Base-by-base conservation (phyloP, 2,329 filamentous ascomycete genomes). In the Nemania bipapillata region DNA sequence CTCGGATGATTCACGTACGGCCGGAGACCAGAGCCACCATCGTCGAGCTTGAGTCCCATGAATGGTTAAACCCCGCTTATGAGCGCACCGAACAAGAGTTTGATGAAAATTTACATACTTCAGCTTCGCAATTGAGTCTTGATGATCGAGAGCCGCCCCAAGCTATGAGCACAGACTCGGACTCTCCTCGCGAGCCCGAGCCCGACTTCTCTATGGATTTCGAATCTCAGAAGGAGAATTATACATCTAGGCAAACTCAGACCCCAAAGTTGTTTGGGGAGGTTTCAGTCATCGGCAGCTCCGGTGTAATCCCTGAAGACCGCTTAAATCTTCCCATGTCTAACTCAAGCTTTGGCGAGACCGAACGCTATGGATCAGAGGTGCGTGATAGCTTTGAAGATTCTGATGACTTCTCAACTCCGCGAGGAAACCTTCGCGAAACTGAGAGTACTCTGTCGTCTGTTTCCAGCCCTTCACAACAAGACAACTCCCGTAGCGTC, bases 211-310 rank as follows among this genome's bases (percentile, higher is more conserved):
- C 83, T 0, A 79, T 81, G 72, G 80, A 81, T 70, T 92, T 92
- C 72, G 91, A 93, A 68, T 93, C 91, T 4, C 92, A 94, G 77
- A 93, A 93, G 75, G 92, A 94, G 78, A 94, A 92, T 7, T 86
- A 88, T 57, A 91, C 91, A 79, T 88, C 91, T 54, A 89, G 89
- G 81, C 89, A 78, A 49, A 73, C 74, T 12, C 80, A 79, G 17
- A 56, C 11, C 4, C 79, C 77, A 2, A 82, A 82, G 9, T 77
- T 89, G 1, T 89, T 88, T 74, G 87, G 87, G 2, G 87, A 89
- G 69, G 84, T 89, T 20, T 89, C 86, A 4, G 86, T 83, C 0
- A 78, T 88, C 20, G 85, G 85, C 12, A 87, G 84, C 74, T 86
- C 85, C 7, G 86, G 85, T 5, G 84, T 78, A 9, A 82, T 88